phyloP scores from a whole-genome alignment of 306 rosid species.

The Betula pendula region DNA sequence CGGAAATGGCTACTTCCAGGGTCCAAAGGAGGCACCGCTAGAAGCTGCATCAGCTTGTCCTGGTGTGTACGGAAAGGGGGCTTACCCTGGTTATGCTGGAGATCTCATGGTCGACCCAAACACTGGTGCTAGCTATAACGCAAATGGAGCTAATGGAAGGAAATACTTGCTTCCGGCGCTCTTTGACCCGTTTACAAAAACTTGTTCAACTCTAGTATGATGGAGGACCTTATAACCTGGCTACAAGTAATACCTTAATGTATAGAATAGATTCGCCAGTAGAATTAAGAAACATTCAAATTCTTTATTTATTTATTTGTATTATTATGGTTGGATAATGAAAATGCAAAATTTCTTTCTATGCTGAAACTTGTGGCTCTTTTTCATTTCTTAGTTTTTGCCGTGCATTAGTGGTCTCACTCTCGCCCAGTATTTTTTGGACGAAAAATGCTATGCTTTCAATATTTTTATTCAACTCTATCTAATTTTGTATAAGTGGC shows the following conservation, averaged over 20 bases:
- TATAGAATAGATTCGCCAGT: neutral
- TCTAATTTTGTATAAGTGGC: too few relatives aligned
- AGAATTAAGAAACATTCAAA: slow-evolving; percentile 9
- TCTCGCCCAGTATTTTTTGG: too few relatives aligned
- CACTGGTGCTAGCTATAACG: slow-evolving; percentile 59
- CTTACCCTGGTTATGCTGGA: slow-evolving; percentile 68
- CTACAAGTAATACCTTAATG: too few relatives aligned
- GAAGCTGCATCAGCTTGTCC: slow-evolving; percentile 67
- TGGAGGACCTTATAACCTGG: neutral
- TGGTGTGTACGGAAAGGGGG: slow-evolving; percentile 55
- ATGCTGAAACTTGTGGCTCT: neutral
- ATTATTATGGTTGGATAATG: neutral
- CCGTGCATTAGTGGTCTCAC: too few relatives aligned
- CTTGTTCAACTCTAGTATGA: slow-evolving; percentile 51
- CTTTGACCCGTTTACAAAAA: slow-evolving; percentile 48
- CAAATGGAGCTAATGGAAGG: slow-evolving; percentile 48
- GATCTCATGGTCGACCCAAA: slow-evolving; percentile 41
- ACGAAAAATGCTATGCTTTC: too few relatives aligned
- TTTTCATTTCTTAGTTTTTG: too few relatives aligned
- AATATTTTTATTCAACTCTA: too few relatives aligned
- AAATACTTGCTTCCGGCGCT: slow-evolving; percentile 61
- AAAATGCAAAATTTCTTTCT: neutral
- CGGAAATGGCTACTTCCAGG: slow-evolving; percentile 63
- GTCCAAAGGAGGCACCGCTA: slow-evolving; percentile 64
- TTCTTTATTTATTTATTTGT: slow-evolving; percentile 29